Percentiles rank a stretch among this genome's conserved stretches.
phyloP scores from a whole-genome alignment of 2,329 filamentous ascomycete species.

The Venturiaceae sp. region DNA sequence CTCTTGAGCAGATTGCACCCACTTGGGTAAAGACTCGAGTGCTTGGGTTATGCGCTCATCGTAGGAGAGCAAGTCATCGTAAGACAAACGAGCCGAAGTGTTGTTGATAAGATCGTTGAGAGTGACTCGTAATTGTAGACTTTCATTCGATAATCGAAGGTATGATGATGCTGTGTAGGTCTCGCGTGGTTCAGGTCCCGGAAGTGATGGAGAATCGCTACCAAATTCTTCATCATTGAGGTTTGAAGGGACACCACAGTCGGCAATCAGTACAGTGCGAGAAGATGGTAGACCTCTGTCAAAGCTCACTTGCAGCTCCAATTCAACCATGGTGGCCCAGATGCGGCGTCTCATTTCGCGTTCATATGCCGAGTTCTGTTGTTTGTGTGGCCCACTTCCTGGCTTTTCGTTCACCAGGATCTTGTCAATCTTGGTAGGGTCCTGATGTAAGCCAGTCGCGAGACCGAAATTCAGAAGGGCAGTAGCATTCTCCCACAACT shows the following conservation, averaged over 20 bases:
- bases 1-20: not conserved
- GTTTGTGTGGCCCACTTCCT: slow-evolving; percentile 5
- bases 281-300: slow-evolving; percentile 43
- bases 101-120: slow-evolving; percentile 3
- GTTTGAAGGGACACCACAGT: slow-evolving; percentile 41
- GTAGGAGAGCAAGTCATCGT: slow-evolving; percentile 6
- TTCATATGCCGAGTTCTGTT: slow-evolving; percentile 28
- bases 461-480: slow-evolving; percentile 43
- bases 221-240: slow-evolving; percentile 34
- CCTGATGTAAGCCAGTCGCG: slow-evolving; percentile 43
- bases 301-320: slow-evolving; percentile 46
- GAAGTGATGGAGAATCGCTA: not conserved
- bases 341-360: slow-evolving; percentile 45
- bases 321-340: slow-evolving; percentile 47
- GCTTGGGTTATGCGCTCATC: slow-evolving; percentile 1
- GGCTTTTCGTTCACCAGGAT: slow-evolving; percentile 19
- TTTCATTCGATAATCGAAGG: slow-evolving; percentile 1
- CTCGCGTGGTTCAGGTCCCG: not conserved
- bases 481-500: slow-evolving; percentile 42
- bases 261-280: slow-evolving; percentile 30
- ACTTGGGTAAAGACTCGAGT: not conserved
- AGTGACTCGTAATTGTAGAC: not conserved
- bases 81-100: slow-evolving; percentile 2
- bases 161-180: not conserved
- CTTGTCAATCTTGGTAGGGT: slow-evolving; percentile 27